phyloP scores from a whole-genome alignment of 768 basidiomycete species.

The Pulveroboletus ravenelii region DNA sequence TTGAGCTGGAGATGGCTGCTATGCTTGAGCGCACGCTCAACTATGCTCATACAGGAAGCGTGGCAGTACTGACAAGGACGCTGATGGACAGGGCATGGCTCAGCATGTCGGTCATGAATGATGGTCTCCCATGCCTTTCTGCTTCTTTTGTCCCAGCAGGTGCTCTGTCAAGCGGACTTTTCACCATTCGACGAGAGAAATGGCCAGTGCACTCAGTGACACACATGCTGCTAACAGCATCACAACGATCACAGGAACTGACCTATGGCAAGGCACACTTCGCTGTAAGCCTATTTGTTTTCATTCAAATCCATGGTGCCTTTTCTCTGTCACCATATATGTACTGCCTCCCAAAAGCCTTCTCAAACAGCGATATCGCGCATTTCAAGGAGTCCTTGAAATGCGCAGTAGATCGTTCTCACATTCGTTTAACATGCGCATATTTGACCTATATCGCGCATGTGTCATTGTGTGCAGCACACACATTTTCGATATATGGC shows the following conservation, averaged over 20 bases:
- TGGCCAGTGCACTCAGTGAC: neutral
- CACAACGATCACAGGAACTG: neutral
- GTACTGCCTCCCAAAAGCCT: too few species aligned
- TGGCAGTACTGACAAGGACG: neutral
- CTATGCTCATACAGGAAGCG: constrained; percentile 2
- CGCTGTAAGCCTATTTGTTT: too few species aligned
- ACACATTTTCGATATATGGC: too few species aligned
- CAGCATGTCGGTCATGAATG: neutral
- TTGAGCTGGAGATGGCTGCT: neutral
- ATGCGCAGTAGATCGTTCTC: too few species aligned
- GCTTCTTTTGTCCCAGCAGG: neutral
- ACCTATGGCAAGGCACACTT: neutral
- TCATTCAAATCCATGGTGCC: too few species aligned
- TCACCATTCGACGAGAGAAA: neutral
- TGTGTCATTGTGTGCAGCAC: too few species aligned
- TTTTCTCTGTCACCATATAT: too few species aligned
- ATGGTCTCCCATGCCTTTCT: constrained; percentile 2
- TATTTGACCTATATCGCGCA: too few species aligned
- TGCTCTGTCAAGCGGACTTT: neutral
- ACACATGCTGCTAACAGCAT: neutral
- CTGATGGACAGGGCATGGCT: constrained; percentile 7
- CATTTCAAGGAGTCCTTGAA: neutral
- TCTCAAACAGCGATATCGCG: too few species aligned
- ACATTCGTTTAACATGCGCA: too few species aligned
- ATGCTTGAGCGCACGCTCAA: constrained; percentile 1